A percentile compares a stretch with the other conserved stretches of the same genome.
Evolutionary conservation across 306 rosid genomes (phyloP).

Genomic region (Lotus japonicus): DNA sequence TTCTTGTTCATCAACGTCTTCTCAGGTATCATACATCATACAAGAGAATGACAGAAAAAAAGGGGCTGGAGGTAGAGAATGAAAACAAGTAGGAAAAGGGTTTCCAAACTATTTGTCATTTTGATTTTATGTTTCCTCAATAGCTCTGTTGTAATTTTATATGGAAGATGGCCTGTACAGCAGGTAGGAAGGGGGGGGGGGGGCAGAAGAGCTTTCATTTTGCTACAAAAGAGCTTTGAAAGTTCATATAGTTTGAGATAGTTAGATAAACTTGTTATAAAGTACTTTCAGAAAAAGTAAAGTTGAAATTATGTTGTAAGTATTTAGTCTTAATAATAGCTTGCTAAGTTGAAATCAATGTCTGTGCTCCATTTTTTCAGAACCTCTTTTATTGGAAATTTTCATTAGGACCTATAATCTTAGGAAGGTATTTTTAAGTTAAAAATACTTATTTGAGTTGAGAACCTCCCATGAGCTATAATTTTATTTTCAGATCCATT

Average conservation of each 20-base stretch:
- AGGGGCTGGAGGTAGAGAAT: background rate
- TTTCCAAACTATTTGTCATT: constrained; percentile 13
- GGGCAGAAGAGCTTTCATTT: background rate
- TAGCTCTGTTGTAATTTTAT: background rate
- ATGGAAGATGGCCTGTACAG: constrained; percentile 28
- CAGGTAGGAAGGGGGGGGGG: background rate
- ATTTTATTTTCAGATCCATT: background rate
- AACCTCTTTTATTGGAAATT: too few species aligned
- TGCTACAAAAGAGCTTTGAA: background rate
- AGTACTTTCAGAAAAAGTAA: too few species aligned
- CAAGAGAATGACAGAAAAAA: background rate
- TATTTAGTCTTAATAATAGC: too few species aligned
- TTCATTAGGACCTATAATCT: too few species aligned
- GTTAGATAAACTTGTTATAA: too few species aligned
- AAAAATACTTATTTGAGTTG: too few species aligned
- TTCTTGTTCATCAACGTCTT: background rate
- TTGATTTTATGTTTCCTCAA: constrained; percentile 16
- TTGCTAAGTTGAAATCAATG: too few species aligned
- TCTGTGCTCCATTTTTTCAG: too few species aligned
- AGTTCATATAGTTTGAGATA: background rate
- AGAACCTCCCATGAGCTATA: too few species aligned
- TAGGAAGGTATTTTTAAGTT: too few species aligned
- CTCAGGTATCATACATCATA: background rate
- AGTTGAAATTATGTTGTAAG: too few species aligned
- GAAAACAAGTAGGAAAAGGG: background rate